phyloP scores from a whole-genome alignment of 176 grass and related monocot genomes.

The Stipa capillata region DNA sequence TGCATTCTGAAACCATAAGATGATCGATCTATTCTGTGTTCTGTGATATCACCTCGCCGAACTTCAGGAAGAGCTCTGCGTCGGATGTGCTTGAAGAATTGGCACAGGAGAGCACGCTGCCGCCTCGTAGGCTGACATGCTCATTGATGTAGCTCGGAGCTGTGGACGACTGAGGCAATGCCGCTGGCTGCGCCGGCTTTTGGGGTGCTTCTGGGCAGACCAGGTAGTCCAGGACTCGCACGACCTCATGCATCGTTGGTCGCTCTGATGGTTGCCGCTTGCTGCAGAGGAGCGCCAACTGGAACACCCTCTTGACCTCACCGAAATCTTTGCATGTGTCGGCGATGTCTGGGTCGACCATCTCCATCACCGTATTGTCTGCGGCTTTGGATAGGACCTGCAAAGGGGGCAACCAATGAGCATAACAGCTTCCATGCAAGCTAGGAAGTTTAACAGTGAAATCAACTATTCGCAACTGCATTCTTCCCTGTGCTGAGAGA shows the following conservation, averaged over 20 bases:
- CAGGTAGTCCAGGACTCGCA: conserved; percentile 54
- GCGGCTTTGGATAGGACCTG: conserved; percentile 72
- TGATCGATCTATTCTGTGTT: conserved; percentile 38
- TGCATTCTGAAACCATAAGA: neutral
- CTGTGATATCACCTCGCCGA: conserved; percentile 83
- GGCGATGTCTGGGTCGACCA: conserved; percentile 52
- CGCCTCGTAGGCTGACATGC: conserved; percentile 55
- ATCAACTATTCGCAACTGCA: neutral
- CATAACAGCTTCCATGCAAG: neutral
- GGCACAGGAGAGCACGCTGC: conserved; percentile 19
- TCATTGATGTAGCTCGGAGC: conserved; percentile 56
- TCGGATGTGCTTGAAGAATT: conserved; percentile 63
- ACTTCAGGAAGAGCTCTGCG: conserved; percentile 85
- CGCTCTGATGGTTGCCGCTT: conserved; percentile 73
- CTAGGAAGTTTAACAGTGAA: neutral
- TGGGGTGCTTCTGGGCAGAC: conserved; percentile 22
- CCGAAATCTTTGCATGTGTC: conserved; percentile 66
- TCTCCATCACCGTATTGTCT: conserved; percentile 88
- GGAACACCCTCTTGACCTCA: conserved; percentile 81
- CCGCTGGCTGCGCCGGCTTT: conserved; percentile 25
- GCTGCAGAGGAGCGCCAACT: conserved; percentile 81
- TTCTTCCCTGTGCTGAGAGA: neutral
- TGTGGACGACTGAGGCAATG: neutral
- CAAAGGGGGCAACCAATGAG: conserved; percentile 12
- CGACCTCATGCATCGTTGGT: conserved; percentile 91